Conservation (phyloP, 208 protist species). For the Acanthamoeba castellanii region DNA sequence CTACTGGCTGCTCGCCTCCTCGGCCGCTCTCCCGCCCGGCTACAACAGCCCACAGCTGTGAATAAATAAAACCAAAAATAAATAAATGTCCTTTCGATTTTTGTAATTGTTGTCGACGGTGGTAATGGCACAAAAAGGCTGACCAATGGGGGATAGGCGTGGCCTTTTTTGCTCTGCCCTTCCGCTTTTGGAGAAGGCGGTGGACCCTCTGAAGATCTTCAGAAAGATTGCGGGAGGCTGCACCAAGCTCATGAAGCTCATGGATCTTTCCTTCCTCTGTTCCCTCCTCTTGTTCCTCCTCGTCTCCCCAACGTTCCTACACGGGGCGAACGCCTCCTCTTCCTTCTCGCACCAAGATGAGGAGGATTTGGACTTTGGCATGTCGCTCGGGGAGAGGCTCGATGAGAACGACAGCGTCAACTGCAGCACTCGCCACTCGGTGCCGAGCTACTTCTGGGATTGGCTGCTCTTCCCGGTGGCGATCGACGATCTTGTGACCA, state of each 20-base stretch:
- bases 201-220: not conserved
- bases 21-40: not conserved
- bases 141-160: too few species aligned
- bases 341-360: too few species aligned
- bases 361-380: too few species aligned
- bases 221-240: not conserved
- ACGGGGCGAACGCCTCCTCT: too few species aligned
- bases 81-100: too few species aligned
- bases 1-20: conserved; percentile 22
- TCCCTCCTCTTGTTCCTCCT: not conserved
- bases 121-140: too few species aligned
- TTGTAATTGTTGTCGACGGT: too few species aligned
- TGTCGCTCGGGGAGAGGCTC: not conserved
- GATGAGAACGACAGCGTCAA: not conserved
- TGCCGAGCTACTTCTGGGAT: conserved; percentile 49
- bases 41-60: too few species aligned
- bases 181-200: not conserved
- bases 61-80: too few species aligned
- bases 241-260: not conserved
- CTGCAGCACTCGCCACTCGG: conserved; percentile 16
- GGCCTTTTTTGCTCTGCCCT: too few species aligned
- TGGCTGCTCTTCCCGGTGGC: conserved; percentile 63
- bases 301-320: not conserved
- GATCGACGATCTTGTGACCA: conserved; percentile 44
- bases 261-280: not conserved